Evolutionary conservation across 768 basidiomycete genomes (phyloP).

Genomic region (Lanmaoa rubissima): DNA sequence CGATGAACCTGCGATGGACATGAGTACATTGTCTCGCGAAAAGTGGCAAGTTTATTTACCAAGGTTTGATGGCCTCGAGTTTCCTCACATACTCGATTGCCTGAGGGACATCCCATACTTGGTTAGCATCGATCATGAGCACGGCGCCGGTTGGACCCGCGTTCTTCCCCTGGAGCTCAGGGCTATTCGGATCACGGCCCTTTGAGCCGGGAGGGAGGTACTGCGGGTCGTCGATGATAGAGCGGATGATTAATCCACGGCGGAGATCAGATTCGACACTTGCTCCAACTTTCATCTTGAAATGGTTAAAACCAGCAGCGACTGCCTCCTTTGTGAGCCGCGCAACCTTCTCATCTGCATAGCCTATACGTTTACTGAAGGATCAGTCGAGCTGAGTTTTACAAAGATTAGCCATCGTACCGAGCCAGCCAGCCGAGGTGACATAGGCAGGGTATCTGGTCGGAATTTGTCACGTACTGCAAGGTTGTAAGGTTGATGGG

Average conservation of each 20-base stretch:
- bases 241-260: constrained; percentile 85
- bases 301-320: constrained; percentile 90
- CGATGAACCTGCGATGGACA: constrained; percentile 71
- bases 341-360: constrained; percentile 89
- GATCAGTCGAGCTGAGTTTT: constrained; percentile 8
- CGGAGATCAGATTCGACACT: constrained; percentile 79
- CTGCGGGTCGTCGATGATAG: constrained; percentile 91
- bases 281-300: constrained; percentile 98
- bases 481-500: background rate
- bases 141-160: constrained; percentile 93
- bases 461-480: background rate
- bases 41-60: constrained; percentile 44
- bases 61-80: constrained; percentile 79
- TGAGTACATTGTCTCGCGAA: background rate
- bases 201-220: constrained; percentile 62
- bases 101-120: constrained; percentile 92
- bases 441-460: constrained; percentile 89
- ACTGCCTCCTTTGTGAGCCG: constrained; percentile 86
- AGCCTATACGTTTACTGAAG: constrained; percentile 45
- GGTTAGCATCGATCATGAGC: constrained; percentile 97
- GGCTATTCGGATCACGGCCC: constrained; percentile 58
- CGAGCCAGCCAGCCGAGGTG: constrained; percentile 91
- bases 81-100: constrained; percentile 89
- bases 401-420: constrained; percentile 30
- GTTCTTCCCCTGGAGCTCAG: constrained; percentile 80